Conservation (phyloP, 371 early-diverging fungal species). For the Mortierella sp. region DNA sequence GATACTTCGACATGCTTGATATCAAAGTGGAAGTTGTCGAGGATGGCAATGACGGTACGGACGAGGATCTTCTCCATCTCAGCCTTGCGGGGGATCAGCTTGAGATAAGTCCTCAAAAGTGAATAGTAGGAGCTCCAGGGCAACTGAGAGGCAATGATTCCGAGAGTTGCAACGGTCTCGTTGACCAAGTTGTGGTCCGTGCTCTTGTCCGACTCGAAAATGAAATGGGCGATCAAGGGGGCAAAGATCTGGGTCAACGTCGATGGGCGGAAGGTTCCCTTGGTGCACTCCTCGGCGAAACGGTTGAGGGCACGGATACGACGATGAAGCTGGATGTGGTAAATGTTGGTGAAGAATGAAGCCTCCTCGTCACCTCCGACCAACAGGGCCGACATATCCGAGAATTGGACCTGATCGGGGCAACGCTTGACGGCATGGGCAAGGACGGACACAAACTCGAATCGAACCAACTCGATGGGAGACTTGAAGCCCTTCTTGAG, state of each 20-base stretch:
- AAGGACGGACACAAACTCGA: slow-evolving; percentile 79
- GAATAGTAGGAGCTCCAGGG: slow-evolving; percentile 90
- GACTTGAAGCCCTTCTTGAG: slow-evolving; percentile 81
- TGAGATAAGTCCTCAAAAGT: slow-evolving; percentile 79
- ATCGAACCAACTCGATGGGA: slow-evolving; percentile 73
- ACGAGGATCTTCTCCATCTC: slow-evolving; percentile 84
- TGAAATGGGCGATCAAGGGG: slow-evolving; percentile 87
- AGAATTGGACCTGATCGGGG: slow-evolving; percentile 70
- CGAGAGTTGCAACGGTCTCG: slow-evolving; percentile 84
- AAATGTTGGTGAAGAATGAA: slow-evolving; percentile 82
- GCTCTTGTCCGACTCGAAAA: slow-evolving; percentile 81
- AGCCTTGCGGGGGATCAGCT: slow-evolving; percentile 71
- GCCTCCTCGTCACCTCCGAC: slow-evolving; percentile 82
- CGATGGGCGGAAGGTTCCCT: slow-evolving; percentile 62
- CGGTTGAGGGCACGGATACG: slow-evolving; percentile 87
- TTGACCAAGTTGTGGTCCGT: slow-evolving; percentile 82
- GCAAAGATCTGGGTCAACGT: slow-evolving; percentile 84
- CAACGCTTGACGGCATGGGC: slow-evolving; percentile 75
- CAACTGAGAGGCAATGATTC: slow-evolving; percentile 74
- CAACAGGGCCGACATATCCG: slow-evolving; percentile 76
- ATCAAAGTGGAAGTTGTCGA: slow-evolving; percentile 95
- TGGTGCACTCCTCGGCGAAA: slow-evolving; percentile 70
- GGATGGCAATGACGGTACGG: slow-evolving; percentile 80
- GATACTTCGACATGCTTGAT: slow-evolving; percentile 67
- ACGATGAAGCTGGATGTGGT: slow-evolving; percentile 95